phyloP scores from a whole-genome alignment of 495 filamentous ascomycete genomes.

The Ramalina intermedia region DNA sequence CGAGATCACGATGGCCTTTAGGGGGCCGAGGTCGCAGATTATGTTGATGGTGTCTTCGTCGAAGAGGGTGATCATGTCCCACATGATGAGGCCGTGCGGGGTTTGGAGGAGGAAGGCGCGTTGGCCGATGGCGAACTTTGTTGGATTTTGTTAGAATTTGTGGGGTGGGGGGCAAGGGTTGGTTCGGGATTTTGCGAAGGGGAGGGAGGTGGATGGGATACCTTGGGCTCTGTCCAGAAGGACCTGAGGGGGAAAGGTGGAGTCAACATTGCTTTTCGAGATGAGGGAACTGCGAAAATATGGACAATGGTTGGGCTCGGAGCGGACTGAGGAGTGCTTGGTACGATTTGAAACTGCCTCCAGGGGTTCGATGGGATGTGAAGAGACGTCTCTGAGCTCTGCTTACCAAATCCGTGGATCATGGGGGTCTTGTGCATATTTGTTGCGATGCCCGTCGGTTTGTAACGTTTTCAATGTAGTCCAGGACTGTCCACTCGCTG shows the following conservation, averaged over 20 bases:
- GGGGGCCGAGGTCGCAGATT: slow-evolving; percentile 29
- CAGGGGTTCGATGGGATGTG: no score
- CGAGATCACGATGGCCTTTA: slow-evolving; percentile 61
- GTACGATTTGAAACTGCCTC: no score
- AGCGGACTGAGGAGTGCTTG: no score
- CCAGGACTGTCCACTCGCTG: slow-evolving; percentile 43
- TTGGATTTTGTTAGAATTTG: no score
- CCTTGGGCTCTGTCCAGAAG: slow-evolving; percentile 43
- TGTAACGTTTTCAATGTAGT: slow-evolving; percentile 22
- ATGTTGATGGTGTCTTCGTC: slow-evolving; percentile 40
- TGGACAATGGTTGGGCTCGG: no score
- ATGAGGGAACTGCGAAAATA: no score
- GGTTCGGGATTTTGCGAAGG: not conserved
- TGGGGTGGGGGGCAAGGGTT: no score
- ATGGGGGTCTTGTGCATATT: slow-evolving; percentile 18
- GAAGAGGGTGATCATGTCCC: slow-evolving; percentile 56
- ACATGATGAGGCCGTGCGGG: slow-evolving; percentile 49
- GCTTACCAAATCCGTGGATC: slow-evolving; percentile 29
- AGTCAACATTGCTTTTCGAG: no score
- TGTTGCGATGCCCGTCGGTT: slow-evolving; percentile 22
- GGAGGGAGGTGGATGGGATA: not conserved
- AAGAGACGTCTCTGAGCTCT: no score
- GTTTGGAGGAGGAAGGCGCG: slow-evolving; percentile 51
- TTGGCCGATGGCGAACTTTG: slow-evolving; percentile 52
- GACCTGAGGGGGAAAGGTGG: no score